Conservation (phyloP, 352 stramenopile genomes). For the Phytophthora quininea region DNA sequence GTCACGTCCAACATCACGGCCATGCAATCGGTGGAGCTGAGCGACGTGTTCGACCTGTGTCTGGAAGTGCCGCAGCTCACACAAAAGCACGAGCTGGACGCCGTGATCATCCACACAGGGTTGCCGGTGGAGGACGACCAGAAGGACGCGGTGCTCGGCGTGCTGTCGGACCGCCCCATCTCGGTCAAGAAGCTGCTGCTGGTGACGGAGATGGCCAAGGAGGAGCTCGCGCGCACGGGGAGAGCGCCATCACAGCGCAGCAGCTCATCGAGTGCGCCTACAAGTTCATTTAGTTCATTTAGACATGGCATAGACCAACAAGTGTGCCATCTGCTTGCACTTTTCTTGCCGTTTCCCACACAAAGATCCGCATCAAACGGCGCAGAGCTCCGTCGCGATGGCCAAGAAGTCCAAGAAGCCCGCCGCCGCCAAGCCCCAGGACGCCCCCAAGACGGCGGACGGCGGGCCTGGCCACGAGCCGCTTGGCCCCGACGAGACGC, state of each 20-base stretch:
- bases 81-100: conserved; percentile 89
- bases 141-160: conserved; percentile 68
- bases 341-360: background rate
- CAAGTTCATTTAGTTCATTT: conserved; percentile 83
- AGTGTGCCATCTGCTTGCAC: background rate
- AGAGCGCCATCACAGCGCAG: conserved; percentile 72
- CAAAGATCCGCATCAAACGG: conserved; percentile 25
- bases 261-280: conserved; percentile 87
- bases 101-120: conserved; percentile 82
- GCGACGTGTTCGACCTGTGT: conserved; percentile 94
- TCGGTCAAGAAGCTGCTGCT: conserved; percentile 98
- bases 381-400: conserved; percentile 33
- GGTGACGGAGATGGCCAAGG: conserved; percentile 97
- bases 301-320: background rate
- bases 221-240: conserved; percentile 73
- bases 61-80: conserved; percentile 93
- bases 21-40: conserved; percentile 94
- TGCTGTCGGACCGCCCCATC: conserved; percentile 92
- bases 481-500: conserved; percentile 19
- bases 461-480: conserved; percentile 43
- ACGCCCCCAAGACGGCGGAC: conserved; percentile 27
- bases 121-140: conserved; percentile 76
- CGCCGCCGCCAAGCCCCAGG: conserved; percentile 33
- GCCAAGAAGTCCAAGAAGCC: conserved; percentile 68
- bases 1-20: conserved; percentile 93